These are phyloP conservation scores for Ustulina deusta DNA, from an alignment of 2,329 filamentous ascomycete genomes.

Conservation along the genomic window DNA sequence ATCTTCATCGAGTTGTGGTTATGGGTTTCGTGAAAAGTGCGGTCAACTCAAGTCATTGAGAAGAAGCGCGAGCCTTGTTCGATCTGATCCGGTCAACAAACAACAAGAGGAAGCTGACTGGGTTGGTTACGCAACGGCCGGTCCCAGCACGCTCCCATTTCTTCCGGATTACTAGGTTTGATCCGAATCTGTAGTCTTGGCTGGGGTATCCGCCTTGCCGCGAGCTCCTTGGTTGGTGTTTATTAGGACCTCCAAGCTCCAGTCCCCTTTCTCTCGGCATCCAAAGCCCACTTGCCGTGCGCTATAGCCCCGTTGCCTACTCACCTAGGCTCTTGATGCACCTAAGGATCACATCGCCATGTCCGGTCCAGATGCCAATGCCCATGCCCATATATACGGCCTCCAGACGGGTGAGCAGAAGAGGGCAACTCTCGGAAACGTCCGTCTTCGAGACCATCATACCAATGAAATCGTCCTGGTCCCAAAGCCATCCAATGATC, in stretches of 20 bases:
- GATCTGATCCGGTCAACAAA: background rate
- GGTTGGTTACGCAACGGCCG: background rate
- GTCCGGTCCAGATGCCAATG: background rate
- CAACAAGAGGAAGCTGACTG: background rate
- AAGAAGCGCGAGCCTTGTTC: background rate
- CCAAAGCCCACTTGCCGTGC: background rate
- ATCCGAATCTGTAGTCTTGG: background rate
- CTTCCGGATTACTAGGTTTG: background rate
- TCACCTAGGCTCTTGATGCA: background rate
- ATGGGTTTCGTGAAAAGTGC: background rate
- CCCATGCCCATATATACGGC: constrained; percentile 8
- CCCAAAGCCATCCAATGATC: constrained; percentile 52
- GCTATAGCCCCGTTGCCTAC: background rate
- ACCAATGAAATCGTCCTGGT: constrained; percentile 54
- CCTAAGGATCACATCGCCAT: constrained; percentile 8
- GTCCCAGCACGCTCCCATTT: background rate
- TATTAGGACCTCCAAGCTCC: background rate
- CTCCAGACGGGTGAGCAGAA: constrained; percentile 21
- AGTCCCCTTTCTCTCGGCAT: background rate
- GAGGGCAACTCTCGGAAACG: constrained; percentile 54
- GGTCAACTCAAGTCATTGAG: background rate
- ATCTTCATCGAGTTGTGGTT: background rate
- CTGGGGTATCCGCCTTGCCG: background rate
- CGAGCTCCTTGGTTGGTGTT: background rate
- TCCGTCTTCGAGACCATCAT: constrained; percentile 56